These are phyloP conservation scores for Mallotus nudiflorus DNA, from an alignment of 345 rosid species.

Conservation along the genomic window DNA sequence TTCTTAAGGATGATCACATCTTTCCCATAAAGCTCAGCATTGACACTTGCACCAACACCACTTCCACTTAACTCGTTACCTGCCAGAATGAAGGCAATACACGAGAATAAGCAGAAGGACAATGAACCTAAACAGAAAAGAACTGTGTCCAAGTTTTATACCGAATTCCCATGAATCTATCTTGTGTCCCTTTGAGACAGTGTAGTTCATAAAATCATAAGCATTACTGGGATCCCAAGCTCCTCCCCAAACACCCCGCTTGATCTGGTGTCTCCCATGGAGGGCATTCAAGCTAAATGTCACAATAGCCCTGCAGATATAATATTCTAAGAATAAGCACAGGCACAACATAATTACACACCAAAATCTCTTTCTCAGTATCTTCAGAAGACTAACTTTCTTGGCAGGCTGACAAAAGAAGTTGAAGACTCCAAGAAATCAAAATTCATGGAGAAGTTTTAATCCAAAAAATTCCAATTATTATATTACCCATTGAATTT, in stretches of 20 bases:
- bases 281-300: slow-evolving; percentile 94
- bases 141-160: slow-evolving; percentile 27
- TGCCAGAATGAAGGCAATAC: slow-evolving; percentile 26
- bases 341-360: too few relatives aligned
- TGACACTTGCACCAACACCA: slow-evolving; percentile 79
- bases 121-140: slow-evolving; percentile 12
- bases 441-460: neutral
- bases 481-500: neutral
- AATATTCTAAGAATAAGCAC: slow-evolving; percentile 15
- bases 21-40: slow-evolving; percentile 74
- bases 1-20: slow-evolving; percentile 61
- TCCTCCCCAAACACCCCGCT: slow-evolving; percentile 66
- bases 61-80: slow-evolving; percentile 93
- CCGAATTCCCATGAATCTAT: slow-evolving; percentile 99
- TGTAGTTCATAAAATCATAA: slow-evolving; percentile 69
- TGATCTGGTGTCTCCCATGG: slow-evolving; percentile 69
- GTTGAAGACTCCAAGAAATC: too few relatives aligned
- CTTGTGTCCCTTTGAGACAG: slow-evolving; percentile 66
- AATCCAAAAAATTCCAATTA: neutral
- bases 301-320: slow-evolving; percentile 58
- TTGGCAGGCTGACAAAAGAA: too few relatives aligned
- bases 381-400: neutral
- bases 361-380: neutral
- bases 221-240: slow-evolving; percentile 83
- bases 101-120: slow-evolving; percentile 13